Evolutionary conservation across 129 eudicot genomes (phyloP).

Genomic region (Flaveria sonorensis): DNA sequence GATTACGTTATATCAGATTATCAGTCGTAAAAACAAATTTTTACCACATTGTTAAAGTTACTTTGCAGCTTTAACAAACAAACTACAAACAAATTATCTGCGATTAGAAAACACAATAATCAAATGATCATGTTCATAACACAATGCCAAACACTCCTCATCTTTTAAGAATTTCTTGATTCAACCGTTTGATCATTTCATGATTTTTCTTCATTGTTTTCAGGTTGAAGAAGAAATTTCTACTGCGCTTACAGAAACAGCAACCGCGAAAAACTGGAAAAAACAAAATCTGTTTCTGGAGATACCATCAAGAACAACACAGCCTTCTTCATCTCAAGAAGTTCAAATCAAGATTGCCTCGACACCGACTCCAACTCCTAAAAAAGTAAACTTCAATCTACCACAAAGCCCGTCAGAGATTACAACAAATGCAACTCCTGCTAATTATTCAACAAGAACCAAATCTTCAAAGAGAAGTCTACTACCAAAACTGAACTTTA

Average conservation of each 20-base stretch:
- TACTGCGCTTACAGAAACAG: conserved; percentile 40
- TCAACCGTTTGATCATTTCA: not conserved
- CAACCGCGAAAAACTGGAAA: conserved; percentile 54
- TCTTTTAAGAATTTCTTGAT: not conserved
- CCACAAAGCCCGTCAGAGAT: conserved; percentile 55
- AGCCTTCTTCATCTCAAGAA: conserved; percentile 54
- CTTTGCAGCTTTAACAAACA: too few relatives aligned
- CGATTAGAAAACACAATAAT: not conserved
- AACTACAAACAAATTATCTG: too few relatives aligned
- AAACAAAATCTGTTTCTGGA: conserved; percentile 71
- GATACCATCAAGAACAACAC: conserved; percentile 73
- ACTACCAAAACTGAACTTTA: conserved; percentile 53
- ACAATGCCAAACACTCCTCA: not conserved
- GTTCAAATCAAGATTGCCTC: conserved; percentile 61
- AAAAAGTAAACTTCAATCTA: conserved; percentile 66
- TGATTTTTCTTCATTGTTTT: conserved; percentile 20
- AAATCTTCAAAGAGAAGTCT: conserved; percentile 57
- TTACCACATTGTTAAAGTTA: too few relatives aligned
- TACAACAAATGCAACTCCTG: conserved; percentile 43
- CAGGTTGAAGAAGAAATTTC: conserved; percentile 43
- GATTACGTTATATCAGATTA: not conserved
- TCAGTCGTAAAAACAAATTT: not conserved
- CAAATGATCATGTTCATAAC: not conserved
- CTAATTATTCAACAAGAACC: conserved; percentile 50
- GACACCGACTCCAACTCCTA: conserved; percentile 67